Evolutionary conservation across 208 protist species (phyloP).

Genomic region (Balamuthia mandrillaris): DNA sequence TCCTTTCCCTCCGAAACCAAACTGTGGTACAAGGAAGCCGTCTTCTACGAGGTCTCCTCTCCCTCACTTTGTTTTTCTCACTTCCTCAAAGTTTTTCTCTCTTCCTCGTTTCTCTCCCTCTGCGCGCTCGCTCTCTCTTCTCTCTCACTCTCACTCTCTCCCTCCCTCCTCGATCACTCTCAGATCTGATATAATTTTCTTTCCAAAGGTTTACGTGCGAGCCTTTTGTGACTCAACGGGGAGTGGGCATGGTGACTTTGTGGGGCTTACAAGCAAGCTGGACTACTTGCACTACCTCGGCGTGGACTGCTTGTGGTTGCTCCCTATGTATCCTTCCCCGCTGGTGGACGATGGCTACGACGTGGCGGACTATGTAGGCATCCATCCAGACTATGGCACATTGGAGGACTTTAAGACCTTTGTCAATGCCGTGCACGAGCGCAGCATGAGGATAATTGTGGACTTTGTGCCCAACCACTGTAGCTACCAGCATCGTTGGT

Average conservation of each 20-base stretch:
- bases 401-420: conserved; percentile 66
- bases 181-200: no score
- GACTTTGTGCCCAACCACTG: conserved; percentile 71
- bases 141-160: not conserved
- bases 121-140: not conserved
- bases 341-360: conserved; percentile 72
- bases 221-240: conserved; percentile 64
- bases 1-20: not conserved
- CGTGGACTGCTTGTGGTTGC: conserved; percentile 67
- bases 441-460: conserved; percentile 63
- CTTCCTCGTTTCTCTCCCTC: not conserved
- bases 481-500: conserved; percentile 68
- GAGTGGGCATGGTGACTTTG: conserved; percentile 60
- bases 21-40: conserved; percentile 62
- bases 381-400: conserved; percentile 68
- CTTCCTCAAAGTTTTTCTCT: not conserved
- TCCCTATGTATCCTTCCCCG: conserved; percentile 66
- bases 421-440: conserved; percentile 38
- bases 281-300: conserved; percentile 66
- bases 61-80: not conserved
- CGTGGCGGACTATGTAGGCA: conserved; percentile 63
- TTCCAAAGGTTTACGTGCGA: conserved; percentile 59
- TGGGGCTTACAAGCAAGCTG: conserved; percentile 62
- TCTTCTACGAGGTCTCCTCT: conserved; percentile 58
- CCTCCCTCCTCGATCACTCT: no score